Evolutionary conservation across 495 filamentous ascomycete genomes (phyloP), one percentile per base, ranked within the genome.

Genomic region (Glutinoglossum americanum): DNA sequence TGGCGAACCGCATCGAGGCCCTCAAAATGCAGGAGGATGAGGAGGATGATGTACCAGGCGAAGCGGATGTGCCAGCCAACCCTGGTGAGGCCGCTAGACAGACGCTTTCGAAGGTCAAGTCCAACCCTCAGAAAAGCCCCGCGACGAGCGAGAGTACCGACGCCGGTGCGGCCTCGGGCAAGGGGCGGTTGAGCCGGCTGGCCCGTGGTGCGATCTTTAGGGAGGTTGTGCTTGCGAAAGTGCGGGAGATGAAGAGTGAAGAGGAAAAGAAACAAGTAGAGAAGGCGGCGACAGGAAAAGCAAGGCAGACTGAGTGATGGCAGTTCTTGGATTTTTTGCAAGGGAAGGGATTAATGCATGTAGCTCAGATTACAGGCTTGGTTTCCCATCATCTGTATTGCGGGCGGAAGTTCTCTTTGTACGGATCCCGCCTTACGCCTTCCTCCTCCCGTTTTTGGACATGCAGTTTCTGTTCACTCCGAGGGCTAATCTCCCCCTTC

Each of bases 21-120:
- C 82, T 99, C 70, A 94, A 87, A 73, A 89, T 95, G 77, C 85
- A 92, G 69, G 92, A 94, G 63, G 88, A 94, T 48, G 88, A 93
- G 48, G 79, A 81, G 23, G 86, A 85, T 21, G 79, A 83, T 56
- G 80, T 85, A 54, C 80, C 83, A 10, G 74, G 72, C 27, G 72
- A 80, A 60, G 68, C 80, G 23, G 80, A 79, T 56, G 69, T 81
- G 57, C 81, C 82, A 4, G 76, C 80, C 49, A 79, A 85, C 54
- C 58, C 71, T n/a, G 55, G 49, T 27, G 58, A 70, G 57, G 69
- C 68, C 44, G 71, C 69, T 26, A 61, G 66, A 57, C 62, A 69
- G 62, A 64, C 68, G 19, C 57, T 70, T 55, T 63, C 62, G 32
- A 19, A 11, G 41, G 59, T 51, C 65, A 70, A 59, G 60, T 57